These are phyloP conservation scores for Sphagnurus paluster DNA, from an alignment of 1,284 basidiomycete genomes.

Conservation along the genomic window DNA sequence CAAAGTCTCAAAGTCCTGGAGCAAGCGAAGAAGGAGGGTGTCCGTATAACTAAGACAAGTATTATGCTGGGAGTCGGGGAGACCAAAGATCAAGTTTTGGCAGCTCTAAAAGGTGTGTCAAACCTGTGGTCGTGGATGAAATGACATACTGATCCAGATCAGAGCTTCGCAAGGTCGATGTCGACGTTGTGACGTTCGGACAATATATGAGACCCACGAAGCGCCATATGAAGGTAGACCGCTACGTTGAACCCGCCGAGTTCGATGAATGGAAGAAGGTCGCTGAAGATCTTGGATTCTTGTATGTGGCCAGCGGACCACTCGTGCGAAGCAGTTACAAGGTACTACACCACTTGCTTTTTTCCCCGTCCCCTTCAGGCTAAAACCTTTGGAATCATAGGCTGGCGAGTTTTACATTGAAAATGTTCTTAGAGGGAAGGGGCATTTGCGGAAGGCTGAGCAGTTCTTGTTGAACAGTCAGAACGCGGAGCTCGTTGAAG, in stretches of 20 bases:
- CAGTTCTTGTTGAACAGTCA: conserved; percentile 12
- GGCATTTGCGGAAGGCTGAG: conserved; percentile 40
- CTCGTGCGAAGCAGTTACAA: conserved; percentile 97
- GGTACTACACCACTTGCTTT: conserved; percentile 41
- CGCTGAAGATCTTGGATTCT: conserved; percentile 93
- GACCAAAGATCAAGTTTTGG: conserved; percentile 79
- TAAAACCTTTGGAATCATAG: conserved; percentile 35
- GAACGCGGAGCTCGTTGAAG: not conserved
- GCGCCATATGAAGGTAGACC: conserved; percentile 98
- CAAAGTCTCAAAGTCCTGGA: conserved; percentile 87
- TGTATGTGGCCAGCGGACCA: conserved; percentile 97
- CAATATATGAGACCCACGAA: conserved; percentile 99
- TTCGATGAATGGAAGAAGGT: conserved; percentile 90
- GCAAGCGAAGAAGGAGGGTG: conserved; percentile 81
- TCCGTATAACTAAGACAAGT: conserved; percentile 94
- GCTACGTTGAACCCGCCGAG: conserved; percentile 92
- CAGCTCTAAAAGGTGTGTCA: conserved; percentile 74
- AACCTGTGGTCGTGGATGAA: not conserved
- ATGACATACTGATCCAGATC: conserved; percentile 5
- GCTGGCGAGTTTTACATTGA: conserved; percentile 93
- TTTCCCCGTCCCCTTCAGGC: conserved; percentile 6
- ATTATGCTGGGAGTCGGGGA: conserved; percentile 99
- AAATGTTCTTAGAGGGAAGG: conserved; percentile 76
- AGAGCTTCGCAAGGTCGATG: conserved; percentile 87
- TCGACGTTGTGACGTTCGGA: conserved; percentile 98